A percentile compares a stretch with the other conserved stretches of the same genome.
These are phyloP conservation scores for Metahyphopichia silvanorum DNA, from an alignment of 805 yeast genomes.

Conservation along the genomic window DNA sequence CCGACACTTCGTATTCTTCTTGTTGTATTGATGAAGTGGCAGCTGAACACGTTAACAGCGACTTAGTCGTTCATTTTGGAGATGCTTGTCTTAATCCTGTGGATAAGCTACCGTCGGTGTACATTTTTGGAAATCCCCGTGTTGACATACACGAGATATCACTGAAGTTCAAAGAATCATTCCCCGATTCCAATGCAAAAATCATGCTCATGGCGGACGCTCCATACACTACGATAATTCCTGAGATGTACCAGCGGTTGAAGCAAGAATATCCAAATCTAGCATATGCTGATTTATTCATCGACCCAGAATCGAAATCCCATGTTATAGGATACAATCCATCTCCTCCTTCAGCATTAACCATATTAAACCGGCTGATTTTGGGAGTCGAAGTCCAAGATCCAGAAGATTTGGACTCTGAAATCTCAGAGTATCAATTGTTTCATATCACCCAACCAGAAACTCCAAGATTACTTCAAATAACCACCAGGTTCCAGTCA, in stretches of 20 bases:
- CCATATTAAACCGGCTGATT: constrained; percentile 16
- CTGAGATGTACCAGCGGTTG: constrained; percentile 32
- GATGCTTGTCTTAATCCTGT: constrained; percentile 89
- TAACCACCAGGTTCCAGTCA: constrained; percentile 66
- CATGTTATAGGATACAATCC: constrained; percentile 42
- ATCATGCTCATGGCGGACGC: constrained; percentile 75
- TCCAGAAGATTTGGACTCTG: constrained; percentile 21
- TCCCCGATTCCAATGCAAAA: constrained; percentile 33
- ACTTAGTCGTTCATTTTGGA: constrained; percentile 87
- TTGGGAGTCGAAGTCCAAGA: constrained; percentile 10
- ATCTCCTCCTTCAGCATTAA: neutral
- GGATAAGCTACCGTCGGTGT: constrained; percentile 67
- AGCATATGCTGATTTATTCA: constrained; percentile 29
- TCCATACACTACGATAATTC: constrained; percentile 51
- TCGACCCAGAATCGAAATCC: constrained; percentile 25
- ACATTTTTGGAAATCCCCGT: constrained; percentile 71
- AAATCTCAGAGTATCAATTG: constrained; percentile 47
- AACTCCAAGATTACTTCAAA: constrained; percentile 70
- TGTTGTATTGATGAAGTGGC: constrained; percentile 98
- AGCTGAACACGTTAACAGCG: constrained; percentile 86
- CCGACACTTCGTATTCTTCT: constrained; percentile 93
- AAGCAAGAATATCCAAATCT: constrained; percentile 26
- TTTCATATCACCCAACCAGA: constrained; percentile 75
- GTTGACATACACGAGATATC: constrained; percentile 42
- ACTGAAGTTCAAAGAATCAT: constrained; percentile 38